phyloP scores from a whole-genome alignment of 495 filamentous ascomycete species.

The Hapsidospora chrysogenum region DNA sequence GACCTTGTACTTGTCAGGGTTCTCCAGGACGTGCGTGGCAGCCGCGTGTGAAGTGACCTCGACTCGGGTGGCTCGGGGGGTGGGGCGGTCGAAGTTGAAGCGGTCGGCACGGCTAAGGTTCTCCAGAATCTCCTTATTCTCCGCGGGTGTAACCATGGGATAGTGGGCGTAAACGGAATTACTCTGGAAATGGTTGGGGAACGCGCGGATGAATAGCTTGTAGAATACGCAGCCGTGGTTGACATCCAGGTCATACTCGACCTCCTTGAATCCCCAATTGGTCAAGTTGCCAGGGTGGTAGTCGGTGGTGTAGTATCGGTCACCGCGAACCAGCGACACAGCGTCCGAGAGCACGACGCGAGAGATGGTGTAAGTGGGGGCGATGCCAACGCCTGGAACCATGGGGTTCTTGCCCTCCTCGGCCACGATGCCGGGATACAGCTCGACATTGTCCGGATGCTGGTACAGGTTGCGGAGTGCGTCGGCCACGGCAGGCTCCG shows the following conservation, averaged over 20 bases:
- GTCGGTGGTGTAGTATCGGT: constrained; percentile 66
- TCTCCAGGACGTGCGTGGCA: constrained; percentile 44
- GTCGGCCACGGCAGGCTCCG: constrained; percentile 54
- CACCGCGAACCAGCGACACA: constrained; percentile 67
- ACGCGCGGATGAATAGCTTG: constrained; percentile 63
- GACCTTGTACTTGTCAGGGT: constrained; percentile 44
- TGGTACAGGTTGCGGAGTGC: constrained; percentile 63
- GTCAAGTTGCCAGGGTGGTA: constrained; percentile 65
- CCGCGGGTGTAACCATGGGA: constrained; percentile 55
- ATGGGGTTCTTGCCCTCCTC: constrained; percentile 64
- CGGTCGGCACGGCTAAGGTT: constrained; percentile 51
- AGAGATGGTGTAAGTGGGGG: constrained; percentile 68
- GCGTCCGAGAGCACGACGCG: constrained; percentile 76
- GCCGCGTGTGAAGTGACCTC: constrained; percentile 43
- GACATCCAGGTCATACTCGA: constrained; percentile 33
- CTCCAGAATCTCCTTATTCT: constrained; percentile 60
- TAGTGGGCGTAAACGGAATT: constrained; percentile 83
- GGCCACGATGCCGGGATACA: constrained; percentile 69
- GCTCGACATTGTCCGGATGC: constrained; percentile 51
- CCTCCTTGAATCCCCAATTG: constrained; percentile 52
- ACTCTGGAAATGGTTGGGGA: constrained; percentile 62
- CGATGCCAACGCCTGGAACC: constrained; percentile 64
- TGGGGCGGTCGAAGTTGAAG: constrained; percentile 54
- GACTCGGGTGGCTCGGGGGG: constrained; percentile 29
- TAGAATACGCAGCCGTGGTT: constrained; percentile 76